A percentile compares a stretch with the other conserved stretches of the same genome.
phyloP scores from a whole-genome alignment of 2,329 filamentous ascomycete species.

The Aspergillus ochraceoroseus region DNA sequence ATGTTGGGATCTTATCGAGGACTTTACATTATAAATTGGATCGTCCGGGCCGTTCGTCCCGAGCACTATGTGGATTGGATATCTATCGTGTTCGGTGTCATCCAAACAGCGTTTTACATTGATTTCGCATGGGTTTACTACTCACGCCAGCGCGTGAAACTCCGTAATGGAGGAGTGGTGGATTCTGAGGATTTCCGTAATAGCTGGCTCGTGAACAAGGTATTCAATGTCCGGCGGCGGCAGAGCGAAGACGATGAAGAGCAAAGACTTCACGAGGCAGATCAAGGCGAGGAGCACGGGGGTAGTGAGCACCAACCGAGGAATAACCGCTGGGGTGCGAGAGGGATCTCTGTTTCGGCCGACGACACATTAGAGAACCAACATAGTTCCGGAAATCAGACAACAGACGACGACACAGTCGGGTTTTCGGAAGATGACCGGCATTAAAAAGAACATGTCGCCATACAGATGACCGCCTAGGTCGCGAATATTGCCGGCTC shows the following conservation, averaged over 20 bases:
- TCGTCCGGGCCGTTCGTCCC: conserved; percentile 60
- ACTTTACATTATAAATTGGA: conserved; percentile 90
- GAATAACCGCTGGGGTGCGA: conserved; percentile 52
- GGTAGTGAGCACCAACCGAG: conserved; percentile 23
- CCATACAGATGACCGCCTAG: conserved; percentile 4
- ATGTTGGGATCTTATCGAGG: conserved; percentile 81
- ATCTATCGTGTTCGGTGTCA: conserved; percentile 75
- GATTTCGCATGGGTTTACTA: conserved; percentile 99
- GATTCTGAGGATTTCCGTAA: conserved; percentile 83
- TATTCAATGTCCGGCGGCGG: conserved; percentile 56
- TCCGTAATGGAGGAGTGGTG: conserved; percentile 79
- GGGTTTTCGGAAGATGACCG: conserved; percentile 24
- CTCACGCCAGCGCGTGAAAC: conserved; percentile 86
- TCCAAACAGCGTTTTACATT: conserved; percentile 84
- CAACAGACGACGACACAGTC: conserved; percentile 17
- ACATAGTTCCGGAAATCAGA: conserved; percentile 11
- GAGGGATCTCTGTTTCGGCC: conserved; percentile 57
- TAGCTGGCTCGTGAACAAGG: conserved; percentile 74
- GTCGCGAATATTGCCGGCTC: conserved; percentile 10
- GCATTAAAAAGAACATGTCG: too few species aligned
- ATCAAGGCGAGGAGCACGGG: conserved; percentile 24
- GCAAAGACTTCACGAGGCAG: conserved; percentile 33
- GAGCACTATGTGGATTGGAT: conserved; percentile 62
- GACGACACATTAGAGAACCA: conserved; percentile 47
- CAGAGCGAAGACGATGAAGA: conserved; percentile 40